Evolutionary conservation across 805 yeast genomes (phyloP).

Genomic region (Kodamaea neixiangensis): DNA sequence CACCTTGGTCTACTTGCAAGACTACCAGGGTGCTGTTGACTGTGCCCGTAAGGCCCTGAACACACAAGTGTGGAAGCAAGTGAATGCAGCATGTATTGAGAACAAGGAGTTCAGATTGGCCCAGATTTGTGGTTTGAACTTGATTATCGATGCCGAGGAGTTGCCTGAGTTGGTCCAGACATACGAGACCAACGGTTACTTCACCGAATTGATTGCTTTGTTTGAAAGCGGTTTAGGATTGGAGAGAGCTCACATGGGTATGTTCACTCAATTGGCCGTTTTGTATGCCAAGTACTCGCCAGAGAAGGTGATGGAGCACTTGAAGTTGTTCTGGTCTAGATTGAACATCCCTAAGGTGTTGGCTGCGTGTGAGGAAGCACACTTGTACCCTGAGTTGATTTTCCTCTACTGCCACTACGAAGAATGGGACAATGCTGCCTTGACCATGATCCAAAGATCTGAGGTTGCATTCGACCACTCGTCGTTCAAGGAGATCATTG

Average conservation of each 20-base stretch:
- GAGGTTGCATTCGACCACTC: constrained; percentile 91
- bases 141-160: constrained; percentile 97
- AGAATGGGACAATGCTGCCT: constrained; percentile 98
- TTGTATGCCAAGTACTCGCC: constrained; percentile 90
- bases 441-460: constrained; percentile 93
- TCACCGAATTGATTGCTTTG: constrained; percentile 85
- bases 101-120: constrained; percentile 95
- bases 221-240: constrained; percentile 94
- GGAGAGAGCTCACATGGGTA: constrained; percentile 99
- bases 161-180: constrained; percentile 82
- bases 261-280: constrained; percentile 95
- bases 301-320: constrained; percentile 89
- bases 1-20: constrained; percentile 89
- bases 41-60: constrained; percentile 98
- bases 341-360: constrained; percentile 96
- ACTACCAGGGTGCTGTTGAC: constrained; percentile 96
- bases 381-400: constrained; percentile 93
- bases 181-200: constrained; percentile 89
- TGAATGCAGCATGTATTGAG: constrained; percentile 93
- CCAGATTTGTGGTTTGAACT: constrained; percentile 96
- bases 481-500: constrained; percentile 91
- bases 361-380: constrained; percentile 89
- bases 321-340: constrained; percentile 97
- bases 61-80: constrained; percentile 94
- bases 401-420: constrained; percentile 97